These are phyloP conservation scores for Passalora sequoiae DNA, from an alignment of 2,329 filamentous ascomycete genomes.

Conservation along the genomic window DNA sequence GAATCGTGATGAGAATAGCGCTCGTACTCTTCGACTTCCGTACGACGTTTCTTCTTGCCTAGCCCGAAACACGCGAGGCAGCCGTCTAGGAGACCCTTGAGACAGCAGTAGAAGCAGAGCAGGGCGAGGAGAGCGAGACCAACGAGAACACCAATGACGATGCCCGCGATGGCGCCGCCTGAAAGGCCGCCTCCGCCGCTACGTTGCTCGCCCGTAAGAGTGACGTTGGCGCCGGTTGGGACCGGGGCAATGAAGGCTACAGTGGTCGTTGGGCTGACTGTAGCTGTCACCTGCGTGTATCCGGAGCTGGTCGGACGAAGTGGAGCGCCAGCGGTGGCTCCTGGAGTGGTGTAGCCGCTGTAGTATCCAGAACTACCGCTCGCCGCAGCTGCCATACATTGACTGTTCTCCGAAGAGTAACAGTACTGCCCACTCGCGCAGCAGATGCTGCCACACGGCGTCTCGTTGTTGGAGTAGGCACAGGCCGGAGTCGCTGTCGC, in stretches of 20 bases:
- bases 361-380: conserved; percentile 42
- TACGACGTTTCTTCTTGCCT: conserved; percentile 44
- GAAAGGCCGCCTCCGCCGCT: conserved; percentile 48
- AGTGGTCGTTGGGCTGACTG: conserved; percentile 43
- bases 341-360: conserved; percentile 51
- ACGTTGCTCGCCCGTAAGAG: conserved; percentile 33
- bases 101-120: conserved; percentile 68
- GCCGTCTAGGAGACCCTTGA: conserved; percentile 51
- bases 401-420: conserved; percentile 49
- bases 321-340: conserved; percentile 50
- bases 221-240: conserved; percentile 48
- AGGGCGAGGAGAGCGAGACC: conserved; percentile 63
- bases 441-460: conserved; percentile 63
- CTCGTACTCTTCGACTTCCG: conserved; percentile 57
- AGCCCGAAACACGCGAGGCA: conserved; percentile 58
- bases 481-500: conserved; percentile 37
- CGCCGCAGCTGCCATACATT: conserved; percentile 54
- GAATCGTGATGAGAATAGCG: conserved; percentile 57
- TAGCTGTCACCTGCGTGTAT: conserved; percentile 49
- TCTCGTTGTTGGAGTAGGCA: conserved; percentile 46
- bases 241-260: conserved; percentile 49
- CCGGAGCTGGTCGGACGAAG: conserved; percentile 50
- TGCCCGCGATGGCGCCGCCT: conserved; percentile 71
- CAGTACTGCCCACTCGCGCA: conserved; percentile 68
- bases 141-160: conserved; percentile 67